Evolutionary conservation across 306 rosid genomes (phyloP).

Genomic region (Sechiopsis laciniata): DNA sequence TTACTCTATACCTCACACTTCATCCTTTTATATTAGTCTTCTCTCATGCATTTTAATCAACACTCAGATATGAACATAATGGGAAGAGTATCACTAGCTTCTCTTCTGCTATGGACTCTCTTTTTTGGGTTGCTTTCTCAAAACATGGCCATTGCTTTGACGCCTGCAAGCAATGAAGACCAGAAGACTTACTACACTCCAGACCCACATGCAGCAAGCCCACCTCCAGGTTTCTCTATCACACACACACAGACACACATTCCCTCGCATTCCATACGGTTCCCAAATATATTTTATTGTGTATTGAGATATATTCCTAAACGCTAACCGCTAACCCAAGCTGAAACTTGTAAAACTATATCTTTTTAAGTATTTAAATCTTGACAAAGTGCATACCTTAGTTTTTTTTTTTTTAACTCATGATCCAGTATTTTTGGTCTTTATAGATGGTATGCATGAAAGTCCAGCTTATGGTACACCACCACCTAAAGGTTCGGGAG

Average conservation of each 20-base stretch:
- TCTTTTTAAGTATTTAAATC: not conserved
- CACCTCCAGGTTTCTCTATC: constrained; percentile 46
- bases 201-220: constrained; percentile 50
- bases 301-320: constrained; percentile 12
- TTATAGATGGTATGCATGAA: constrained; percentile 37
- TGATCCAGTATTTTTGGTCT: not conserved
- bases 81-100: constrained; percentile 30
- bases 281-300: not conserved
- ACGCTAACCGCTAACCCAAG: not conserved
- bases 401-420: not conserved
- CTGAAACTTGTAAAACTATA: not conserved
- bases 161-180: constrained; percentile 45
- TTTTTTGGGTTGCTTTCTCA: constrained; percentile 54
- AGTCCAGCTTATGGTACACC: constrained; percentile 36
- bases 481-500: constrained; percentile 40
- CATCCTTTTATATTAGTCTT: constrained; percentile 33
- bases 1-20: constrained; percentile 24
- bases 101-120: constrained; percentile 38
- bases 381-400: not conserved
- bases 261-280: not conserved
- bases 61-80: constrained; percentile 35
- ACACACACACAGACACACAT: not conserved
- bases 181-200: constrained; percentile 64
- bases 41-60: constrained; percentile 29
- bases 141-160: constrained; percentile 43